Evolutionary conservation across 2,329 filamentous ascomycete species (phyloP).

Genomic region (Penicillium sp.): DNA sequence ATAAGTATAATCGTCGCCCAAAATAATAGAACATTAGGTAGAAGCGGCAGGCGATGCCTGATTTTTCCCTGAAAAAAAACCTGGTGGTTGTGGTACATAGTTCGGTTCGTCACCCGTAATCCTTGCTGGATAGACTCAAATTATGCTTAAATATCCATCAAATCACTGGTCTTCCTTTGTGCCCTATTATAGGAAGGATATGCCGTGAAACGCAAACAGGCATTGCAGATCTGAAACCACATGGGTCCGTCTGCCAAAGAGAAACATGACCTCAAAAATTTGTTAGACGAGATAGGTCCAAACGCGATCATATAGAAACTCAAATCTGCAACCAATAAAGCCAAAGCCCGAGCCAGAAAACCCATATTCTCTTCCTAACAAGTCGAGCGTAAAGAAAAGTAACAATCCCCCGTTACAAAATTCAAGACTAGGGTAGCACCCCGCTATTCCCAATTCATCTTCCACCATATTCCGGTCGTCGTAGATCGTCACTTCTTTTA

Average conservation of each 20-base stretch:
- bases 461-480: slow-evolving; percentile 1
- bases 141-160: background rate
- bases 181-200: background rate
- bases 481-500: slow-evolving; percentile 16
- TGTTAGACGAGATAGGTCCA: background rate
- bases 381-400: background rate
- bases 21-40: background rate
- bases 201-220: background rate
- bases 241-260: background rate
- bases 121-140: background rate
- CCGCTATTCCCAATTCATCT: background rate
- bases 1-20: background rate
- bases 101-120: background rate
- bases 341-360: background rate
- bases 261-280: background rate
- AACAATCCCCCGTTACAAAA: slow-evolving; percentile 1
- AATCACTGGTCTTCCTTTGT: background rate
- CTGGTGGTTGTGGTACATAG: background rate
- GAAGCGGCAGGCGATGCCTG: background rate
- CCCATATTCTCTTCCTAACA: background rate
- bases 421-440: background rate
- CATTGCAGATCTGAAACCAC: background rate
- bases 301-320: background rate
- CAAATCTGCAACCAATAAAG: background rate
- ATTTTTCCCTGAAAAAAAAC: background rate